Conservation (phyloP, 2,329 filamentous ascomycete species). For the Fusarium phyllophilum region DNA sequence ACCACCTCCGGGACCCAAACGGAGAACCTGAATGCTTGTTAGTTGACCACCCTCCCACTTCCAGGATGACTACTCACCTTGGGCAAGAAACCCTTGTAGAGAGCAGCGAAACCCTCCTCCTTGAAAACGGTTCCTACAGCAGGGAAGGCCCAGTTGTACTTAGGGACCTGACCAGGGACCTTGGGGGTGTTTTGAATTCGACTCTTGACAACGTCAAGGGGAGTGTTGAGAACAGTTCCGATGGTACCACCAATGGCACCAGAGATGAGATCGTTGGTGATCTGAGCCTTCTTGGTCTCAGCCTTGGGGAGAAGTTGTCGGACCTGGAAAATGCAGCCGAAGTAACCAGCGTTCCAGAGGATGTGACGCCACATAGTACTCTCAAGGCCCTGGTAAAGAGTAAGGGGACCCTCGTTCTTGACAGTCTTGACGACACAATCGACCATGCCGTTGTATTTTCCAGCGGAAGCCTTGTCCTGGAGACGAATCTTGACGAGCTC, state of each 20-base stretch:
- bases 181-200: constrained; percentile 95
- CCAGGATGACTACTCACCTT: constrained; percentile 76
- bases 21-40: constrained; percentile 49
- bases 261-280: constrained; percentile 87
- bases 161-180: constrained; percentile 81
- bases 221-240: constrained; percentile 93
- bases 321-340: constrained; percentile 98
- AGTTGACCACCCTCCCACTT: not conserved
- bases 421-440: constrained; percentile 86
- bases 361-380: constrained; percentile 95
- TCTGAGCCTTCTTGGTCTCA: constrained; percentile 82
- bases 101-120: constrained; percentile 90
- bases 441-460: constrained; percentile 85
- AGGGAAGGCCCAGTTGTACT: constrained; percentile 99
- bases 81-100: constrained; percentile 98
- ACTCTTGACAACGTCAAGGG: constrained; percentile 97
- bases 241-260: constrained; percentile 87
- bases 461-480: constrained; percentile 92
- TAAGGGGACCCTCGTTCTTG: constrained; percentile 82
- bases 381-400: constrained; percentile 96
- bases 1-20: constrained; percentile 66
- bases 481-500: constrained; percentile 98
- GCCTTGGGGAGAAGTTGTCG: constrained; percentile 83
- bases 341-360: constrained; percentile 93
- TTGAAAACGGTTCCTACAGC: constrained; percentile 85